Evolutionary conservation across 2,329 filamentous ascomycete species (phyloP), one percentile per base, ranked within the genome.

Genomic region (Akanthomyces dipterigenus): DNA sequence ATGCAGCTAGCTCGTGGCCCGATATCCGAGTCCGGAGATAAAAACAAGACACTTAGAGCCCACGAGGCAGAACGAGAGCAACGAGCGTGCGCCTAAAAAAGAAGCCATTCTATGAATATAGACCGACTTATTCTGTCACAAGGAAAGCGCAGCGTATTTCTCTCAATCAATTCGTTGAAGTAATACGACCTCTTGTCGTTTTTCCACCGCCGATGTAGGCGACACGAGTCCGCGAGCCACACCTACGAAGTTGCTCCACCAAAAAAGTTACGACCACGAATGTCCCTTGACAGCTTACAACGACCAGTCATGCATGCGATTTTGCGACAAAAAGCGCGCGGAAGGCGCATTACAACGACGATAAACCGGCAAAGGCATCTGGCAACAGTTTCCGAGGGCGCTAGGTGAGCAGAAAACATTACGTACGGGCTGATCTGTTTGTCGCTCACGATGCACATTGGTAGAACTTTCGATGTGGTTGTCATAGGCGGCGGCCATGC

Each of bases 401-500:
- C 70, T 20, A 73, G 65, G 72, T 74, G 51, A 22, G 69, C 60
- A 18, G 12, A 14, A 18, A 28, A 7, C 42, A 11, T 14, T 18
- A 20, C 34, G 8, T 48, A 45, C 8, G n/a, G 22, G 26, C 14
- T 16, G 2, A 28, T 45, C 4, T 16, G 43, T 55, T 53, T 26
- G 60, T 68, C 58, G 64, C 60, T 60, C 46, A 63, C 61, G 62
- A 51, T 55, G 54, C 38, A 12, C 20, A 40, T 24, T 43, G 18
- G 36, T 64, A 90, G 88, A 62, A 82, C 85, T 1, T 96, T 90
- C 71, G 93, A 99, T 82, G 95, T 99, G 55, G 82, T 99, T 40
- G 93, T 99, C 2, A 92, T 99, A 64, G 95, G 95, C 60, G 95
- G 95, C 63, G 95, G 95, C 31, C 95, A 99, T 79, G 95, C 95